A percentile compares a stretch with the other conserved stretches of the same genome.
Evolutionary conservation across 257 asterid genomes (phyloP).

Genomic region (Prunella vulgaris): DNA sequence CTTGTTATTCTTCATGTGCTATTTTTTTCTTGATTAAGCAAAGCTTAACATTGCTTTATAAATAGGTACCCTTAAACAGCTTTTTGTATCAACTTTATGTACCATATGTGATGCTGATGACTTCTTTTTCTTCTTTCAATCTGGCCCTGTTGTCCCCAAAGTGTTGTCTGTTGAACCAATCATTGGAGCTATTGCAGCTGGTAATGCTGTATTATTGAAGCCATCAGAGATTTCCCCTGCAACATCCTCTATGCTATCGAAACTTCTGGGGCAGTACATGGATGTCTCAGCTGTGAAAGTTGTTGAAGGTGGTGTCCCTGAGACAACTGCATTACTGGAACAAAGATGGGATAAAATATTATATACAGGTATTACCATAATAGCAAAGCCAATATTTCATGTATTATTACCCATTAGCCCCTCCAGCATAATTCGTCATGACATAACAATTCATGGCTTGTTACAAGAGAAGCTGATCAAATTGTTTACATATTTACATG

Average conservation of each 20-base stretch:
- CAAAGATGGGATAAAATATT: constrained; percentile 75
- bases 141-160: constrained; percentile 20
- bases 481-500: not conserved
- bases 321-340: constrained; percentile 51
- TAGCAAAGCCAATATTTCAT: not conserved
- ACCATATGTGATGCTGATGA: constrained; percentile 9
- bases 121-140: constrained; percentile 6
- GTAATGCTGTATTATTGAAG: constrained; percentile 76
- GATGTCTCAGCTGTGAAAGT: constrained; percentile 76
- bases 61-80: not conserved
- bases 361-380: constrained; percentile 46
- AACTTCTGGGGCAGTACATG: constrained; percentile 71
- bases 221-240: constrained; percentile 65
- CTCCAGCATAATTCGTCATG: not conserved
- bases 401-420: not conserved
- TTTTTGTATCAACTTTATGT: not conserved
- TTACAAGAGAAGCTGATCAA: not conserved
- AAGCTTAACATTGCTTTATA: not conserved
- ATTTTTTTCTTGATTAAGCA: not conserved
- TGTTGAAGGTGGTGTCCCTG: constrained; percentile 58
- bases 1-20: not conserved
- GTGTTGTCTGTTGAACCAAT: constrained; percentile 76
- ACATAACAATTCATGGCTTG: not conserved
- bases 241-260: constrained; percentile 50
- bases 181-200: constrained; percentile 90